Percentiles rank a stretch among this genome's conserved stretches.
phyloP scores from a whole-genome alignment of 2,329 filamentous ascomycete genomes.

The Fusarium sp. region DNA sequence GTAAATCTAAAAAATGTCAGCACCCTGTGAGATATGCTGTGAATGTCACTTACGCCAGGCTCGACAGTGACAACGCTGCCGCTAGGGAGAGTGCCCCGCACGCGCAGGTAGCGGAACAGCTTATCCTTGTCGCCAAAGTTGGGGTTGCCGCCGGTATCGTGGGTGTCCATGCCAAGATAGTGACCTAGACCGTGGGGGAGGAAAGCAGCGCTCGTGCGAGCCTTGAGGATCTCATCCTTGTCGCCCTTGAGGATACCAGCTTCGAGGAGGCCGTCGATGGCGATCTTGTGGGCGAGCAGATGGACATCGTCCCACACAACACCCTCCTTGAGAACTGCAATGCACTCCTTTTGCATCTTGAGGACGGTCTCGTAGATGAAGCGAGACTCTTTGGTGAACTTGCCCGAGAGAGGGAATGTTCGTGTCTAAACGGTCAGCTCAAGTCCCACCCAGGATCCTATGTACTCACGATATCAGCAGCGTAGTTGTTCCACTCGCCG shows the following conservation, averaged over 20 bases:
- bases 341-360: constrained; percentile 84
- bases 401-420: constrained; percentile 82
- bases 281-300: constrained; percentile 78
- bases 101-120: constrained; percentile 87
- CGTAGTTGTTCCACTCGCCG: constrained; percentile 77
- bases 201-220: constrained; percentile 86
- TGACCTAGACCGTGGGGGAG: constrained; percentile 92
- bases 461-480: constrained; percentile 66
- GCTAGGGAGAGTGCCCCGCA: constrained; percentile 77
- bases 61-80: constrained; percentile 93
- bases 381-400: constrained; percentile 73
- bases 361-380: constrained; percentile 85
- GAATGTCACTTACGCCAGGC: constrained; percentile 72
- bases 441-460: background rate
- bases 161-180: constrained; percentile 91
- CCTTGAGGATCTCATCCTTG: constrained; percentile 76
- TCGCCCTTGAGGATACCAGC: constrained; percentile 77
- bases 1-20: constrained; percentile 68
- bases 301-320: constrained; percentile 85
- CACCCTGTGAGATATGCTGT: too few species aligned
- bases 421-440: constrained; percentile 66
- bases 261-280: constrained; percentile 78
- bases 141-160: constrained; percentile 82
- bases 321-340: constrained; percentile 74
- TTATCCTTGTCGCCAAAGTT: constrained; percentile 81